A percentile compares a stretch with the other conserved stretches of the same genome.
Evolutionary conservation across 345 rosid genomes (phyloP).

Genomic region (Geranium brycei): DNA sequence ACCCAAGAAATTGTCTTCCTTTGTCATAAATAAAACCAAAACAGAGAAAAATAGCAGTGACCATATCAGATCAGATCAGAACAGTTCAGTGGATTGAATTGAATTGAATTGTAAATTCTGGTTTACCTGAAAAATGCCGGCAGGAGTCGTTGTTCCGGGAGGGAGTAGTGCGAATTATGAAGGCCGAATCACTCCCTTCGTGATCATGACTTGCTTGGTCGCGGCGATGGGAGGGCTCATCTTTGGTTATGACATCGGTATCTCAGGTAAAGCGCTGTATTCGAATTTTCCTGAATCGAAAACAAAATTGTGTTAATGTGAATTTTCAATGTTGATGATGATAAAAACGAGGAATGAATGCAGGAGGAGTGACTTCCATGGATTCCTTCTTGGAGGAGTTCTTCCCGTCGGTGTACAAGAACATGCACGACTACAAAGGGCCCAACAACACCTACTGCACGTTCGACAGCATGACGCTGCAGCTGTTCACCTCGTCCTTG

Average conservation of each 20-base stretch:
- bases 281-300: background rate
- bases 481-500: conserved; percentile 71
- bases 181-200: conserved; percentile 14
- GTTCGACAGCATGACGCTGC: conserved; percentile 47
- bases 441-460: conserved; percentile 55
- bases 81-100: too few species aligned
- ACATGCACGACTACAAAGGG: conserved; percentile 10
- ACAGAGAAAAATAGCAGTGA: background rate
- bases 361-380: conserved; percentile 86
- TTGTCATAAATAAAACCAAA: background rate
- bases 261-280: conserved; percentile 34
- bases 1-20: background rate
- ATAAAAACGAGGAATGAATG: background rate
- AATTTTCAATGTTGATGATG: background rate
- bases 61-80: background rate
- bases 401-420: conserved; percentile 39
- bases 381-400: conserved; percentile 47
- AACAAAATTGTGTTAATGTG: background rate
- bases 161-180: too few species aligned
- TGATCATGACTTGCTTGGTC: conserved; percentile 48
- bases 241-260: conserved; percentile 78
- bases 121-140: background rate
- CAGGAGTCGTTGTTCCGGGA: too few species aligned
- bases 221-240: conserved; percentile 84
- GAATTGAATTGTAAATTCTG: background rate